Conservation (phyloP, 331 rosid genomes). For the Malus hybrid region DNA sequence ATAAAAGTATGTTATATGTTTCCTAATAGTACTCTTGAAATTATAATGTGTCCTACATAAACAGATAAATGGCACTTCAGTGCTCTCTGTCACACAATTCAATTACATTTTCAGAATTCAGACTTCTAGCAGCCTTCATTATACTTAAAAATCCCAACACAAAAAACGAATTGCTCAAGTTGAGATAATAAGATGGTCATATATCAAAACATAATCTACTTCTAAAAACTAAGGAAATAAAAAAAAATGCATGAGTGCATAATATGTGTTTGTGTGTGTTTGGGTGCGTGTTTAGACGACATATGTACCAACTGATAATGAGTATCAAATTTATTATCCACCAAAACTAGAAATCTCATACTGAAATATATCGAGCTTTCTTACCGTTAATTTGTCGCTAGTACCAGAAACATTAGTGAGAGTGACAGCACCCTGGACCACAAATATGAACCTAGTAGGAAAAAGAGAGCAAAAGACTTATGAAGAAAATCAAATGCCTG, state of each 20-base stretch:
- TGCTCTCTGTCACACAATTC: neutral
- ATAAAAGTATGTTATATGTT: neutral
- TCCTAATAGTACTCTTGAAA: too few relatives aligned
- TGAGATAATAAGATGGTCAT: neutral
- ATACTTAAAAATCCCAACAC: neutral
- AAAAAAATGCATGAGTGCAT: neutral
- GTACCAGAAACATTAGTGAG: slow-evolving; percentile 36
- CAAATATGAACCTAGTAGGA: slow-evolving; percentile 70
- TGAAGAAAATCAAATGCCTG: slow-evolving; percentile 1
- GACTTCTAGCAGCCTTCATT: neutral
- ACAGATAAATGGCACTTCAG: neutral
- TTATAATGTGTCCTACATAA: neutral
- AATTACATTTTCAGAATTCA: neutral
- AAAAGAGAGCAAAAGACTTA: slow-evolving; percentile 11
- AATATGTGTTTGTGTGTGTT: neutral
- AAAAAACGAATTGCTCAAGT: neutral
- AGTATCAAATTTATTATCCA: neutral
- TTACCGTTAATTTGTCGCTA: slow-evolving; percentile 47
- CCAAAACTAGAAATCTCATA: neutral
- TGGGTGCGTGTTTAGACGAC: neutral
- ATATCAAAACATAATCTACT: neutral
- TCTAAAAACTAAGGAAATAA: too few relatives aligned
- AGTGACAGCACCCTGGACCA: slow-evolving; percentile 64
- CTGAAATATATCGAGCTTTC: neutral
- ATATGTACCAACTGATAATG: neutral